These are phyloP conservation scores for Coemansia interrupta DNA, from an alignment of 192 early-diverging fungal genomes.

Conservation along the genomic window DNA sequence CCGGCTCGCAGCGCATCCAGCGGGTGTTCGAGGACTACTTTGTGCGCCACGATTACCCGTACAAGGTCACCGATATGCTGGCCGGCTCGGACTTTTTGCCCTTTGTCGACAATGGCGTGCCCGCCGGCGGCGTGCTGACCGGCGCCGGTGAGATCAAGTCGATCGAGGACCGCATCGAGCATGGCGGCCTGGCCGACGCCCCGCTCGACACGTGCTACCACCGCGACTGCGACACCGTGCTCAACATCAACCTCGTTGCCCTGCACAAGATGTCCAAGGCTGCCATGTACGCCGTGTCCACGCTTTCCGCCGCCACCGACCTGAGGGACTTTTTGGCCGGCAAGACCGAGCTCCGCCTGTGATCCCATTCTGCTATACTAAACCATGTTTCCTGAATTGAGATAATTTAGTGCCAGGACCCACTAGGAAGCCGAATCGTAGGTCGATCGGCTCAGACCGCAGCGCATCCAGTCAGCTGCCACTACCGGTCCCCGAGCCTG, in stretches of 20 bases:
- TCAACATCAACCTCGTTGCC: conserved; percentile 62
- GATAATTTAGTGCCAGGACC: no score
- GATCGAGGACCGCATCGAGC: conserved; percentile 50
- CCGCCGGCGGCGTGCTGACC: conserved; percentile 62
- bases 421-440: no score
- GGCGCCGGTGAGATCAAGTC: conserved; percentile 63
- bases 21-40: conserved; percentile 60
- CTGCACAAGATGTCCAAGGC: conserved; percentile 52
- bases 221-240: conserved; percentile 61
- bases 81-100: conserved; percentile 67
- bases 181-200: conserved; percentile 63
- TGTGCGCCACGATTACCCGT: conserved; percentile 42
- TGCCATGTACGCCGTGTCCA: conserved; percentile 47
- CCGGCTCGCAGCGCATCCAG: conserved; percentile 58
- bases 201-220: conserved; percentile 70
- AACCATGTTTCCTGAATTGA: no score
- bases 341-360: no score
- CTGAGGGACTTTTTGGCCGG: no score
- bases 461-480: no score
- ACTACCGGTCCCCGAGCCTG: no score
- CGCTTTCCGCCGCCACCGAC: neutral
- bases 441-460: no score
- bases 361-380: no score
- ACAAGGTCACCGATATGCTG: conserved; percentile 58
- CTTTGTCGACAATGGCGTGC: conserved; percentile 61